Evolutionary conservation across 2,329 filamentous ascomycete genomes (phyloP), one percentile per base, ranked within the genome.

Genomic region (Phyllosticta paracitricarpa): DNA sequence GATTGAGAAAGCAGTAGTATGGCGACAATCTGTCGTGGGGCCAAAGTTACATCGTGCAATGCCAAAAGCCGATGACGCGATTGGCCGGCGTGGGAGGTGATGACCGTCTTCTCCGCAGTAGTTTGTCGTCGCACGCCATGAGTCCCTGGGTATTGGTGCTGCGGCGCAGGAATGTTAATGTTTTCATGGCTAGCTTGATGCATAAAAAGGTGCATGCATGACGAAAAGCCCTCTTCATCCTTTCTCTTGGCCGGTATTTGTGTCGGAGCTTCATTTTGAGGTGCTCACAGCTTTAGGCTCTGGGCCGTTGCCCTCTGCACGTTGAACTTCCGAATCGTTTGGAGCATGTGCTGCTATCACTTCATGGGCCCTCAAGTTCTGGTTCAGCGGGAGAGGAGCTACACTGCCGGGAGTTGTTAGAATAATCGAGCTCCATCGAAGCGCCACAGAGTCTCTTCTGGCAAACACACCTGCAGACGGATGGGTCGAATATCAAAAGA

Each of bases 31-130:
- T 14, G 54, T 40, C 22, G 17, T 33, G 33, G 53, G 53, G 33
- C 14, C 19, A 48, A n/a, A 48, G 14, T 30, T 53, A 19, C 51
- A 56, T 61, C 58, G 54, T 61, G 58, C 58, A 61, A 61, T 61
- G 58, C 35, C 35, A 51, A 61, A 56, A 56, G 35, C 56, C 35
- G 58, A 56, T 56, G 58, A 61, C 58, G 58, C 58, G 53, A 61
- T 61, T 61, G 58, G 58, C 54, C 53, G 26, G 53, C 54, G 58
- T 54, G 58, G 53, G 40, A 48, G 40, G 40, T 17, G 14, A n/a
- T 48, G 40, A 2, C 14, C 40, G 17, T 48, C 6, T n/a, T 48
- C 40, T 48, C 40, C 6, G 40, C 40, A 48, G 40, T n/a, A 48
- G 40, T n/a, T 6, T 48, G 40, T 48, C 14, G 40, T 48, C 40